Conservation (phyloP, 2,329 filamentous ascomycete genomes). For the Aspergillus texensis region DNA sequence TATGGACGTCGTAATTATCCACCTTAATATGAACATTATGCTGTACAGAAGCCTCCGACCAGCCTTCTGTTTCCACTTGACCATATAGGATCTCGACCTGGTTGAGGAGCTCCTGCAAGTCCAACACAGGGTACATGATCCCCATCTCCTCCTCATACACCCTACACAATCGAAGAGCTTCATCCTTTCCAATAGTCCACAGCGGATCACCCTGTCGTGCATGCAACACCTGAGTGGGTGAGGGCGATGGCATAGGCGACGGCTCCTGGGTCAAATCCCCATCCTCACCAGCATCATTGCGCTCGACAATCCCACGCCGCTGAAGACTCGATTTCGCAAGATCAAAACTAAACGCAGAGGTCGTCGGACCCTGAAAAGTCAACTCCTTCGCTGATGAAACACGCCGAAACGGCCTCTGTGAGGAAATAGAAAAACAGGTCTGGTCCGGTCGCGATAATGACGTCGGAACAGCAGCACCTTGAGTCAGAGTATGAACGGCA, state of each 20-base stretch:
- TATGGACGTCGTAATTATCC: slow-evolving; percentile 63
- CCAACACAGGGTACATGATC: slow-evolving; percentile 83
- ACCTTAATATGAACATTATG: slow-evolving; percentile 47
- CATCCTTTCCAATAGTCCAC: slow-evolving; percentile 72
- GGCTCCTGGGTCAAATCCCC: slow-evolving; percentile 56
- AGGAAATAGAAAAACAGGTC: background rate
- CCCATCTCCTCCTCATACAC: slow-evolving; percentile 87
- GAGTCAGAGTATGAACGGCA: slow-evolving; percentile 67
- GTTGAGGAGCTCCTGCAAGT: slow-evolving; percentile 67
- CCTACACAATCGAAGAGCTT: slow-evolving; percentile 75
- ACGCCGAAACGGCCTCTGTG: slow-evolving; percentile 21
- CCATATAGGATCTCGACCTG: slow-evolving; percentile 68
- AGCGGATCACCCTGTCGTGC: slow-evolving; percentile 64
- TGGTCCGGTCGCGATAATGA: slow-evolving; percentile 16
- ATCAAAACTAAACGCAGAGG: slow-evolving; percentile 78
- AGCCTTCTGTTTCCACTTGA: slow-evolving; percentile 18
- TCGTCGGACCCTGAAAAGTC: slow-evolving; percentile 82
- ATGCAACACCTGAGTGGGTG: slow-evolving; percentile 9
- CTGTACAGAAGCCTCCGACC: background rate
- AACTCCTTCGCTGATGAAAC: slow-evolving; percentile 50
- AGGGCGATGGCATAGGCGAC: slow-evolving; percentile 35
- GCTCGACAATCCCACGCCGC: slow-evolving; percentile 78
- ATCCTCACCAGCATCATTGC: slow-evolving; percentile 48
- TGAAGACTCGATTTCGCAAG: slow-evolving; percentile 83
- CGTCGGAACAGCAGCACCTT: slow-evolving; percentile 27